phyloP scores from a whole-genome alignment of 768 basidiomycete species.

The Flagelloscypha sp. region DNA sequence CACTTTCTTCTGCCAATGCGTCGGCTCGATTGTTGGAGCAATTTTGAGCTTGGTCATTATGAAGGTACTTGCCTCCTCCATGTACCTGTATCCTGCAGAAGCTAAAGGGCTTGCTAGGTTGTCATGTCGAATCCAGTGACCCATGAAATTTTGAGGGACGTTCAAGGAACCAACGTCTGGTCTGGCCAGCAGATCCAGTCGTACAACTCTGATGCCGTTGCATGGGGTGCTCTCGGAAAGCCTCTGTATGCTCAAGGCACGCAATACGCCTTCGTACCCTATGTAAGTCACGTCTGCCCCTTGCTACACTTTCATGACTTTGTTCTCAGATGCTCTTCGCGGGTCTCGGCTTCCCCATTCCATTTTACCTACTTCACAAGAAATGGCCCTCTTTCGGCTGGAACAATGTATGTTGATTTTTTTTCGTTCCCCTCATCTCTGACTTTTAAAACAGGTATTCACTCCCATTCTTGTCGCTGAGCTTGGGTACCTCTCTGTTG shows the following conservation, averaged over 20 bases:
- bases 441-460: slow-evolving; percentile 11
- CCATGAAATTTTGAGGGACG: slow-evolving; percentile 38
- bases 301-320: slow-evolving; percentile 21
- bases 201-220: slow-evolving; percentile 46
- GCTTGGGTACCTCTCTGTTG: slow-evolving; percentile 42
- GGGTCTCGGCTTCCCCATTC: slow-evolving; percentile 45
- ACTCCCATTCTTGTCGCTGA: slow-evolving; percentile 29
- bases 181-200: slow-evolving; percentile 44
- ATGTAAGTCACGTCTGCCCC: slow-evolving; percentile 9
- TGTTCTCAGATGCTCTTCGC: slow-evolving; percentile 39
- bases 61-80: slow-evolving; percentile 2
- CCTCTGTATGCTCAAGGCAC: slow-evolving; percentile 36
- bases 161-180: slow-evolving; percentile 48
- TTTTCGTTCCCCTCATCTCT: neutral
- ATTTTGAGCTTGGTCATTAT: slow-evolving; percentile 30
- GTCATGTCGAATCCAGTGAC: slow-evolving; percentile 21
- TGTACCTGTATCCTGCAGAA: slow-evolving; percentile 26
- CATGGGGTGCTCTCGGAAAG: slow-evolving; percentile 51
- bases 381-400: slow-evolving; percentile 39
- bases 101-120: too few species aligned
- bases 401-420: slow-evolving; percentile 34
- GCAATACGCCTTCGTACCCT: slow-evolving; percentile 28
- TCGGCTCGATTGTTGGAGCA: slow-evolving; percentile 48
- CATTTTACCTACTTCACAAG: slow-evolving; percentile 44
- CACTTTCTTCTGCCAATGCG: slow-evolving; percentile 50